phyloP scores from a whole-genome alignment of 2,329 filamentous ascomycete species.

The Lanzia echinophila region DNA sequence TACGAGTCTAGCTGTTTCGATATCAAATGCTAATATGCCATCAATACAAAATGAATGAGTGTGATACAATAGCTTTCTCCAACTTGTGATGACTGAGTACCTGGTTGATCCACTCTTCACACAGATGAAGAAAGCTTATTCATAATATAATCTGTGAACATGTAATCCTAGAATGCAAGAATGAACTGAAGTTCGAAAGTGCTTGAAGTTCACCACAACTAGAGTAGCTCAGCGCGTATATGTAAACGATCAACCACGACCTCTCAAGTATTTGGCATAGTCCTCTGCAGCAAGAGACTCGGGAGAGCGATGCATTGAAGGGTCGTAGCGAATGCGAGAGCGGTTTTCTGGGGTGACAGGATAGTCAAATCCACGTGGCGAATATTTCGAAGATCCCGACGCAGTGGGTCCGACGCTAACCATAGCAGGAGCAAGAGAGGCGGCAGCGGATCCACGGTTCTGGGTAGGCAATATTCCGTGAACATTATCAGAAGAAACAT shows the following conservation, averaged over 20 bases:
- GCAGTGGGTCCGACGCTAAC: neutral
- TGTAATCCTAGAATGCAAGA: neutral
- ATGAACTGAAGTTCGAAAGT: neutral
- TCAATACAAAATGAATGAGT: neutral
- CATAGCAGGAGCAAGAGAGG: slow-evolving; percentile 26
- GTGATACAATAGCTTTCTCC: neutral
- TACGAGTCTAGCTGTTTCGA: neutral
- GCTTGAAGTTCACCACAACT: neutral
- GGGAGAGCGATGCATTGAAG: neutral
- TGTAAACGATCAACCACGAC: neutral
- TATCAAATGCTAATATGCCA: neutral
- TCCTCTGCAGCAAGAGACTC: slow-evolving; percentile 7
- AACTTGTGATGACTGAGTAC: neutral
- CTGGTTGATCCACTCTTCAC: neutral
- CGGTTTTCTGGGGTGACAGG: slow-evolving; percentile 6
- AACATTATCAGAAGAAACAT: slow-evolving; percentile 28
- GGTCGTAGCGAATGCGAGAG: neutral
- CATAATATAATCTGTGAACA: too few species aligned
- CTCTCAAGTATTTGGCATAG: slow-evolving; percentile 4
- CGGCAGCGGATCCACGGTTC: slow-evolving; percentile 28
- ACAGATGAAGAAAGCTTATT: neutral
- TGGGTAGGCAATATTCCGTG: slow-evolving; percentile 28
- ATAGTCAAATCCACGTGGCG: neutral
- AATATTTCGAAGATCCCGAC: neutral
- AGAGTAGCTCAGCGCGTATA: neutral